A percentile compares a stretch with the other conserved stretches of the same genome.
These are phyloP conservation scores for Spinacia oleracea DNA, from an alignment of 179 eudicot genomes.

Conservation along the genomic window DNA sequence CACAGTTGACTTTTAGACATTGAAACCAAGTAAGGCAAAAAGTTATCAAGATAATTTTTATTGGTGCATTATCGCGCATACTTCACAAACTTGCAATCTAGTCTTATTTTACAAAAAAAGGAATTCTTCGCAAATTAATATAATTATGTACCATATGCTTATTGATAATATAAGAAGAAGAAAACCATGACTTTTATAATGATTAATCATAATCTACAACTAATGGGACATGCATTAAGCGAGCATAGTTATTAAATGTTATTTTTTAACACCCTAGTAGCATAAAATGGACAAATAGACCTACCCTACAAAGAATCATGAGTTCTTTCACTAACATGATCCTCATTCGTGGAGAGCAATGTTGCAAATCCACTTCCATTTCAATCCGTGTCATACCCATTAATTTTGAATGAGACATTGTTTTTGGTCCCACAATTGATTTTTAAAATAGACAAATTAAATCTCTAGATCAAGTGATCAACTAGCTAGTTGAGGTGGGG, in stretches of 20 bases:
- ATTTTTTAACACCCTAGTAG: background rate
- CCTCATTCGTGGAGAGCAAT: slow-evolving; percentile 17
- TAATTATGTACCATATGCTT: background rate
- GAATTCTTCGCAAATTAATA: background rate
- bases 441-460: background rate
- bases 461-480: background rate
- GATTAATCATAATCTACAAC: background rate
- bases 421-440: background rate
- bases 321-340: background rate
- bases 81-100: background rate
- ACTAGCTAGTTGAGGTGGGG: background rate
- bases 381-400: background rate
- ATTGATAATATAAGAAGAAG: background rate
- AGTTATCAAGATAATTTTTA: too few species aligned
- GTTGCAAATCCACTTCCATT: slow-evolving; percentile 8
- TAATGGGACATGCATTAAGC: slow-evolving; percentile 2
- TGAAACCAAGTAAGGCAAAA: too few species aligned
- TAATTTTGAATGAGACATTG: slow-evolving; percentile 1
- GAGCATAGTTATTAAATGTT: background rate
- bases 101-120: background rate
- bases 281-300: background rate
- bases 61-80: too few species aligned
- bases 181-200: background rate
- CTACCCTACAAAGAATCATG: slow-evolving; percentile 4
- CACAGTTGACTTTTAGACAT: too few species aligned